A percentile compares a stretch with the other conserved stretches of the same genome.
Evolutionary conservation across 345 rosid species (phyloP).

Genomic region (Rhizophora apiculata): DNA sequence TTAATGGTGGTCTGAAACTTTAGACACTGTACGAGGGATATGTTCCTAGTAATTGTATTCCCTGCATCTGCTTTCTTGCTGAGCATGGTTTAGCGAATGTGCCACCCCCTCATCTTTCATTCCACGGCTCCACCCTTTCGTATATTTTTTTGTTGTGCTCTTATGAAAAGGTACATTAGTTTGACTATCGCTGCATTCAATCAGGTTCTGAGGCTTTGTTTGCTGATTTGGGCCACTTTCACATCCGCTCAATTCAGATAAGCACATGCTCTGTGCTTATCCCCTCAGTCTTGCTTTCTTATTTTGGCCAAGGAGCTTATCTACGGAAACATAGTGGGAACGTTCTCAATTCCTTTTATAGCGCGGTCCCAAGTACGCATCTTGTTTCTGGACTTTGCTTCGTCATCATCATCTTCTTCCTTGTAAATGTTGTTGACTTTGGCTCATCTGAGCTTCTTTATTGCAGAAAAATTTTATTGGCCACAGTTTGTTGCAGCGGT

Average conservation of each 20-base stretch:
- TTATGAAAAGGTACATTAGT: no score
- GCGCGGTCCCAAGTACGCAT: conserved; percentile 50
- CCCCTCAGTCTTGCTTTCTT: conserved; percentile 19
- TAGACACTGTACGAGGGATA: no score
- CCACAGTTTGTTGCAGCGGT: conserved; percentile 72
- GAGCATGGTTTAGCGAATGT: no score
- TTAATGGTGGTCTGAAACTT: no score
- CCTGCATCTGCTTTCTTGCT: no score
- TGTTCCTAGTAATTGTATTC: no score
- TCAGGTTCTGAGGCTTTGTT: conserved; percentile 85
- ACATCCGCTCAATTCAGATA: conserved; percentile 61
- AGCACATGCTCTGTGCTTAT: conserved; percentile 2
- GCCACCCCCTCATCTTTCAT: no score
- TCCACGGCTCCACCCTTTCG: no score
- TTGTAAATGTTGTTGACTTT: neutral
- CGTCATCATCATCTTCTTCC: neutral
- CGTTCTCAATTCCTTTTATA: conserved; percentile 53
- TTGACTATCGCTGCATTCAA: no score
- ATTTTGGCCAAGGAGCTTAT: conserved; percentile 61
- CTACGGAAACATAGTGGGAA: conserved; percentile 36
- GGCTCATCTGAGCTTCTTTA: neutral
- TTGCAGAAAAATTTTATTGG: conserved; percentile 66
- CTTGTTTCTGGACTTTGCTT: neutral
- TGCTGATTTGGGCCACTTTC: conserved; percentile 91
- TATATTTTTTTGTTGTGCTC: no score